Evolutionary conservation across 1,284 basidiomycete species (phyloP), one percentile per base, ranked within the genome.

Genomic region (Volvariella surrecta): DNA sequence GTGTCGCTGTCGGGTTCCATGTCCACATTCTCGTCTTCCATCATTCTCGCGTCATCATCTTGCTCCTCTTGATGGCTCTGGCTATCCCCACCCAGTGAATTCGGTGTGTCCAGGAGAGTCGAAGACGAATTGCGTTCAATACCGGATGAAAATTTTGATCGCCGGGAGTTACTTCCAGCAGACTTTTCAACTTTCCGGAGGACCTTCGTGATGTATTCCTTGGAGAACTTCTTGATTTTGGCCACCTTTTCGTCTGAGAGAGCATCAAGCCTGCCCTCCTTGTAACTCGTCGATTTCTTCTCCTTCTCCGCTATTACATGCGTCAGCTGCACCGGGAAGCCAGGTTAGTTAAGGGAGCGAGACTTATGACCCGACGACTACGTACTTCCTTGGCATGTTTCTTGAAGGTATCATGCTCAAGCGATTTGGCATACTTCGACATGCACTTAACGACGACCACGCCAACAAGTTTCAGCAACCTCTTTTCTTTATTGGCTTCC

Each of bases 171-270:
- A 28, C 24, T 28, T 6, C 48, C 48, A 43, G 61, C 59, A 32
- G 71, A 64, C 58, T 81, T 82, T 40, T 81, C 76, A 31, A 82
- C 58, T 52, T 75, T 82, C 37, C 73, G 73, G 13, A 86, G 59
- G 9, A 87, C 59, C 60, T 88, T 88, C 41, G 64, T 59, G 43
- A 88, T 80, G 57, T 84, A 99, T 39, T 95, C 91, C 60, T 94
- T 92, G 32, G 89, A 75, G 59, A 95, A 99, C 53, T 87, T 80
- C 66, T 93, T 96, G 60, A 99, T 92, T 69, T 98, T 98, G 38
- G 62, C 58, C 37, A 74, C 67, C 60, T 98, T 98, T 49, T 97
- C 92, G 1, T 91, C 85, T 1, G 89, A 81, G 8, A 99, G 71
- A 8, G 72, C 43, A 4, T 92, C 88, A 37, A 92, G 72, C 39